phyloP scores from a whole-genome alignment of 2,329 filamentous ascomycete genomes.

The Exophiala phaeomuriformis region DNA sequence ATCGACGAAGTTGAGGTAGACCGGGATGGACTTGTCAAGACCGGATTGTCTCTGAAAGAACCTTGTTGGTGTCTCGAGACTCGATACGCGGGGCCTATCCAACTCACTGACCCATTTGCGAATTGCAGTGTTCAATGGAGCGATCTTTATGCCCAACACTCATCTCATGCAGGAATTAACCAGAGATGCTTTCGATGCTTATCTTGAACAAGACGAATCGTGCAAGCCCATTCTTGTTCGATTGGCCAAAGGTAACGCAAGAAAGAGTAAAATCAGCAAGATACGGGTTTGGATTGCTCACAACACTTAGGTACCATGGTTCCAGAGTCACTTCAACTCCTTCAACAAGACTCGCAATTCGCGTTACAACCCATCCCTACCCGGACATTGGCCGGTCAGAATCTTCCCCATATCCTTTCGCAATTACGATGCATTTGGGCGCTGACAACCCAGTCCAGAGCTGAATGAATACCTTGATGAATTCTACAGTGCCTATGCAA shows the following conservation, averaged over 20 bases:
- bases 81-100: constrained; percentile 5
- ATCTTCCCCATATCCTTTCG: constrained; percentile 6
- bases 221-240: constrained; percentile 13
- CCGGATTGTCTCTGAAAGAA: constrained; percentile 7
- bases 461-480: constrained; percentile 4
- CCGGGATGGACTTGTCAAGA: constrained; percentile 5
- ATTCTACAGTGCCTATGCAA: constrained; percentile 3
- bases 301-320: constrained; percentile 8
- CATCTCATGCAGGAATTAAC: constrained; percentile 15
- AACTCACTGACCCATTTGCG: constrained; percentile 2
- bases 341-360: constrained; percentile 6
- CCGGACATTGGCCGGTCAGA: constrained; percentile 2
- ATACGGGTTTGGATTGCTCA: constrained; percentile 4
- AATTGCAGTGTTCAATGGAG: constrained; percentile 13
- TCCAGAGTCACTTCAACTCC: constrained; percentile 4
- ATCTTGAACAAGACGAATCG: constrained; percentile 10
- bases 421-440: constrained; percentile 6
- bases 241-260: constrained; percentile 11
- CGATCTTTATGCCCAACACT: constrained; percentile 18
- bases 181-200: constrained; percentile 13
- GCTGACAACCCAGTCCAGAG: constrained; percentile 1
- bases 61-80: constrained; percentile 6
- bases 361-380: not conserved
- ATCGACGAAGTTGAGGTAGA: constrained; percentile 1
- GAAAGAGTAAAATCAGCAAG: constrained; percentile 4